phyloP scores from a whole-genome alignment of 257 asterid genomes.

The Solanum corneliomulleri region DNA sequence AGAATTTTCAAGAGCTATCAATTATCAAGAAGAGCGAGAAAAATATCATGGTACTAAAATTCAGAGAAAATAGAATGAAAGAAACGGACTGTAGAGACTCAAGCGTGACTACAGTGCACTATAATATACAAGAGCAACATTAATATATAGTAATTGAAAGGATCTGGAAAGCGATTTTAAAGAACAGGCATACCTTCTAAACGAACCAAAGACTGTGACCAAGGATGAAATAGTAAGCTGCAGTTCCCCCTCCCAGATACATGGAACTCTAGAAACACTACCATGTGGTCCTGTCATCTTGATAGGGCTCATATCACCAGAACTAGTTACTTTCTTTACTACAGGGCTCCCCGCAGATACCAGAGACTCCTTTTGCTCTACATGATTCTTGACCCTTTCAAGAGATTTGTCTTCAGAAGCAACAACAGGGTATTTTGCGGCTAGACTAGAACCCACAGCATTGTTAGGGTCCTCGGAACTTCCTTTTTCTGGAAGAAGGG shows the following conservation, averaged over 20 bases:
- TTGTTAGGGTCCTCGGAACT: slow-evolving; percentile 19
- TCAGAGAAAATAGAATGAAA: background rate
- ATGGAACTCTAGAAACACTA: slow-evolving; percentile 17
- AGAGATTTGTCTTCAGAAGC: slow-evolving; percentile 22
- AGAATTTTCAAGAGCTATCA: background rate
- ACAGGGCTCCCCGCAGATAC: slow-evolving; percentile 20
- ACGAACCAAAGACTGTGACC: slow-evolving; percentile 43
- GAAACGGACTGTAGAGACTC: background rate
- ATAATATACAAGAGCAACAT: background rate
- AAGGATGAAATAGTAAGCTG: slow-evolving; percentile 55
- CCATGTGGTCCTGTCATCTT: background rate
- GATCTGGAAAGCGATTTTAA: background rate
- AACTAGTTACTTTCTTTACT: slow-evolving; percentile 14
- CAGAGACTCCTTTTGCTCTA: background rate
- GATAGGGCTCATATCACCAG: background rate
- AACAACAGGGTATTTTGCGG: slow-evolving; percentile 27
- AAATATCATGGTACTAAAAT: background rate
- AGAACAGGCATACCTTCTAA: slow-evolving; percentile 45
- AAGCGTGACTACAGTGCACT: background rate
- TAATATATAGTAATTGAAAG: background rate
- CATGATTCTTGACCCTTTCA: slow-evolving; percentile 11
- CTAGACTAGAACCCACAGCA: slow-evolving; percentile 16
- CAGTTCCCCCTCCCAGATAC: slow-evolving; percentile 66
- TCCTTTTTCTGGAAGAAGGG: slow-evolving; percentile 19
- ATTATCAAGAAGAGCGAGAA: background rate